Conservation (phyloP, 2,329 filamentous ascomycete species). For the Epichloe typhina region DNA sequence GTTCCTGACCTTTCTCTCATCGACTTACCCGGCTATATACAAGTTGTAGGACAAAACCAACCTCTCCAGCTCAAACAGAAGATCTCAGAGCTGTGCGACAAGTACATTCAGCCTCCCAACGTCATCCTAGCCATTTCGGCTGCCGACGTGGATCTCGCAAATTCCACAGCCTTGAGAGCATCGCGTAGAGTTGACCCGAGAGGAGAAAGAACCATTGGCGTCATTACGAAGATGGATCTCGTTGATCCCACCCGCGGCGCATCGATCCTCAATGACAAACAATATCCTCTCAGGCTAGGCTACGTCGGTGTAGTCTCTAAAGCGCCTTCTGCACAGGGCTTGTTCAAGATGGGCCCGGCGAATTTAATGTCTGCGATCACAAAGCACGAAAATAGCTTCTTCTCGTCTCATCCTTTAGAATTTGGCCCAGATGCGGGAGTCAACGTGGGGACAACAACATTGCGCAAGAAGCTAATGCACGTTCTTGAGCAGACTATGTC, state of each 20-base stretch:
- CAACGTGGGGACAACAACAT: slow-evolving; percentile 67
- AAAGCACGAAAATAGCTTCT: slow-evolving; percentile 80
- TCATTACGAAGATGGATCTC: slow-evolving; percentile 98
- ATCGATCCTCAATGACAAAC: slow-evolving; percentile 70
- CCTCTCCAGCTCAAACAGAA: slow-evolving; percentile 87
- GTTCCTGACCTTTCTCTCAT: slow-evolving; percentile 93
- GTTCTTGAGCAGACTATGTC: slow-evolving; percentile 97
- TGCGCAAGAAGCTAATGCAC: slow-evolving; percentile 93
- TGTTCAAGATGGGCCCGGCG: slow-evolving; percentile 72
- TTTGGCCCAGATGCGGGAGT: slow-evolving; percentile 62
- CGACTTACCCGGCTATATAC: slow-evolving; percentile 93
- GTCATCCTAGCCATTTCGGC: slow-evolving; percentile 95
- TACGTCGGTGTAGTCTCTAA: slow-evolving; percentile 93
- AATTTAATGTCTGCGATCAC: slow-evolving; percentile 72
- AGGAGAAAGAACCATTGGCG: slow-evolving; percentile 91
- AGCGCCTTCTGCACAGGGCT: slow-evolving; percentile 52
- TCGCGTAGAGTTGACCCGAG: slow-evolving; percentile 86
- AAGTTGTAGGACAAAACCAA: slow-evolving; percentile 84
- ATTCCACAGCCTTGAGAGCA: slow-evolving; percentile 82
- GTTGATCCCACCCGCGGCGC: slow-evolving; percentile 72
- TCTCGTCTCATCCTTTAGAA: slow-evolving; percentile 67
- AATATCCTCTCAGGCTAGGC: slow-evolving; percentile 87
- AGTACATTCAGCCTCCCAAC: slow-evolving; percentile 93
- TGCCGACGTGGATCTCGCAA: slow-evolving; percentile 91
- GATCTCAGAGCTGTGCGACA: slow-evolving; percentile 91